Conservation (phyloP, 208 protist species). For the Trypanosoma congolense region DNA sequence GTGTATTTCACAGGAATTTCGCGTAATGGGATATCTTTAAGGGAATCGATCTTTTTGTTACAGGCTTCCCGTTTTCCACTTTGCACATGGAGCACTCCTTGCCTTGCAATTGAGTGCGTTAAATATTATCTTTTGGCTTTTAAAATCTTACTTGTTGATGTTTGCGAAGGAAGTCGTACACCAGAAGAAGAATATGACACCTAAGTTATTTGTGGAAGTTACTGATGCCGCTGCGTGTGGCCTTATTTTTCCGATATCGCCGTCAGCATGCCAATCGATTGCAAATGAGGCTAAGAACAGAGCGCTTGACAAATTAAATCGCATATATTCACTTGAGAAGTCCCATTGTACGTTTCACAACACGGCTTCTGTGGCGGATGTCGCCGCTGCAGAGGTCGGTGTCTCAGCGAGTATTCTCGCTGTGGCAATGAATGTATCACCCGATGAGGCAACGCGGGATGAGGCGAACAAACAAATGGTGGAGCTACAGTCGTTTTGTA, state of each 20-base stretch:
- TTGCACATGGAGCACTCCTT: too few species aligned
- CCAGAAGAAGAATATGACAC: too few species aligned
- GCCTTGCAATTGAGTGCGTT: too few species aligned
- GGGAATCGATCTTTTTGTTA: too few species aligned
- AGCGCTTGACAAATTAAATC: constrained; percentile 35
- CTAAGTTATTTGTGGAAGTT: constrained; percentile 57
- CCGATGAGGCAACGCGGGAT: constrained; percentile 53
- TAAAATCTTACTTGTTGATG: too few species aligned
- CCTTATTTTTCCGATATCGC: constrained; percentile 59
- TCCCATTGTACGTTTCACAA: constrained; percentile 44
- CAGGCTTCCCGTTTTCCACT: too few species aligned
- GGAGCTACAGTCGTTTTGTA: constrained; percentile 56
- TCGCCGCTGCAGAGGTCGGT: constrained; percentile 44
- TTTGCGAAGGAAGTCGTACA: too few species aligned
- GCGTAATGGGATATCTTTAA: too few species aligned
- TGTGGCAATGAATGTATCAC: constrained; percentile 49
- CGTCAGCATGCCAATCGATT: constrained; percentile 39
- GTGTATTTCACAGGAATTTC: too few species aligned
- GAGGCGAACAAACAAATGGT: constrained; percentile 58
- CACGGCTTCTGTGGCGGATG: constrained; percentile 49
- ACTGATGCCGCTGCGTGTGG: constrained; percentile 38
- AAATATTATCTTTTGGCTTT: too few species aligned
- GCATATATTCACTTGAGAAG: constrained; percentile 31
- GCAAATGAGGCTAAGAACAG: constrained; percentile 42
- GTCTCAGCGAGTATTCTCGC: constrained; percentile 60